Evolutionary conservation across 2,329 filamentous ascomycete genomes (phyloP), one percentile per base, ranked within the genome.

Genomic region (Aspergillus chevalieri): DNA sequence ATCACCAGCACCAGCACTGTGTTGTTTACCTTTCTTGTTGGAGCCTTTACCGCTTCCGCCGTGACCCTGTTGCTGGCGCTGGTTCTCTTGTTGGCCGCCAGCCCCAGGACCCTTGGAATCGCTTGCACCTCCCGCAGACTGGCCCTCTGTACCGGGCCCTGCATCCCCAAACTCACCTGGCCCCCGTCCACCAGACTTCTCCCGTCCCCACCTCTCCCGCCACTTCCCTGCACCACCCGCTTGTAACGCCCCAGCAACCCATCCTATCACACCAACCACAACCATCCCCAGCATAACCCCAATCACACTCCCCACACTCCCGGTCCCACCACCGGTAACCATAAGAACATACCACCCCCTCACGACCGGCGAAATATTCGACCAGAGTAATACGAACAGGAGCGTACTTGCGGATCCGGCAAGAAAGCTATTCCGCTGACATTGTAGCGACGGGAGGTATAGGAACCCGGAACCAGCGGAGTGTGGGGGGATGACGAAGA

Each of bases 401-500:
- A 95, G 72, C 2, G 89, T 89, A 52, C 82, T 85, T 38, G 84
- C 86, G 59, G 90, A 89, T 24, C 92, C 92, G 3, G 91, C 90
- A 19, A 90, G 79, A 68, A 96, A 97, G 71, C 89, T 95, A 70
- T 95, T 95, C 62, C 86, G 79, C 63, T 93, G 88, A 17, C 89
- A 86, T 64, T 86, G 81, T 53, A 97, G 71, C 0, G 91, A 95
- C 0, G 92, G 92, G n/a, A 97, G 81, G 68, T 97, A 96, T 24
- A 97, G 76, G 70, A 96, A 96, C 30, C 92, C 92, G 0, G 84
- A 83, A 47, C 92, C 92, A 6, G 91, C 80, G 9, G 90, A 92
- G 69, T 95, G 90, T 43, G 91, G 89, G 6, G 92, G 92, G 63
- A 97, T 91, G 67, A 96, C 86, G 74, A 96, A 96, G 65, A 97